Conservation (phyloP, 148 eudicot genomes). For the Fallopia convolvulus region DNA sequence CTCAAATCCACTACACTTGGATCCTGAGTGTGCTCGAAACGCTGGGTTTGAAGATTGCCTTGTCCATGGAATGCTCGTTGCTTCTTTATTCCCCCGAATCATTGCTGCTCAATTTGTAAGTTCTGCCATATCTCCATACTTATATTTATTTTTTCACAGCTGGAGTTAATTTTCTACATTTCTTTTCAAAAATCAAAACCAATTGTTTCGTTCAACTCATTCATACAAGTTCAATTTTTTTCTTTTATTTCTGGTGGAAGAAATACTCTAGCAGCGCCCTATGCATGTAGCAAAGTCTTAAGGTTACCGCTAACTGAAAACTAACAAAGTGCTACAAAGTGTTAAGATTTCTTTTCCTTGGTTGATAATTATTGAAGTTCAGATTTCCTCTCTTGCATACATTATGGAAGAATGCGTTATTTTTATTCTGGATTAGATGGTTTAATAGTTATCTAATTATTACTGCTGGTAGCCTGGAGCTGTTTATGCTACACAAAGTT, state of each 20-base stretch:
- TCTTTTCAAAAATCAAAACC: background rate
- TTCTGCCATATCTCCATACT: background rate
- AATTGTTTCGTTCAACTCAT: background rate
- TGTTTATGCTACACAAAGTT: slow-evolving; percentile 60
- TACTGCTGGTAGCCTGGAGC: slow-evolving; percentile 68
- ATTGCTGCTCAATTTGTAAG: slow-evolving; percentile 80
- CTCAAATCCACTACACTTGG: slow-evolving; percentile 68
- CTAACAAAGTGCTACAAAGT: background rate
- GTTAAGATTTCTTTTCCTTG: background rate
- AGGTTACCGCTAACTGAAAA: too few relatives aligned
- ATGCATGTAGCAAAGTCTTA: too few relatives aligned
- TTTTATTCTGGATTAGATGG: background rate
- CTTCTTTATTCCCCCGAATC: slow-evolving; percentile 72
- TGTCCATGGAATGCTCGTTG: slow-evolving; percentile 84
- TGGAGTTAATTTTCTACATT: background rate
- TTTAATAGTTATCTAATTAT: background rate
- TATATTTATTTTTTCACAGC: too few relatives aligned
- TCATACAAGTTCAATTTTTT: background rate
- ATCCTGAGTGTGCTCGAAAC: slow-evolving; percentile 40
- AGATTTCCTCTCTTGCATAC: background rate
- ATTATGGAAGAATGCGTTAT: background rate
- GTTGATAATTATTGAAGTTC: too few relatives aligned
- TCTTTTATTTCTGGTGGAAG: background rate
- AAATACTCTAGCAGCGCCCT: too few relatives aligned
- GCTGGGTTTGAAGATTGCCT: slow-evolving; percentile 56